Evolutionary conservation across 306 rosid species (phyloP), one percentile per base, ranked within the genome.

Genomic region (Quercus ilex): DNA sequence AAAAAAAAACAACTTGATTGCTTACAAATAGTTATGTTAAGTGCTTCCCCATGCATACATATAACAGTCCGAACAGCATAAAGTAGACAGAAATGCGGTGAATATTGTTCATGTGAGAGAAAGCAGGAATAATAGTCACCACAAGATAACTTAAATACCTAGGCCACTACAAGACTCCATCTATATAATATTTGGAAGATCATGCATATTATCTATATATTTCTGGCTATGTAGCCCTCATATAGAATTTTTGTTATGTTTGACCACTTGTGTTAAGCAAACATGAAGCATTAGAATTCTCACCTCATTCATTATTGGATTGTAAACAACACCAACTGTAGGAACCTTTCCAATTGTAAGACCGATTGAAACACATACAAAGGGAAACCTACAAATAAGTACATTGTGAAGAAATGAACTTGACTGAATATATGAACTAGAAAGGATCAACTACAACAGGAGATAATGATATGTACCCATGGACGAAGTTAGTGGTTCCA

Each of bases 401-500:
- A 74, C 21, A 43, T 55, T 71, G 46, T 8, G 64, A 72, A 35
- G 23, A 51, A 56, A 59, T 49, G 13, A 64, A 65, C 57, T 35
- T 72, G 46, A 62, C 58, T 79, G 73, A 63, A 74, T 51, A 57
- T 15, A 19, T 23, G 59, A 75, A 86, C 38, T 60, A n/a, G 18
- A 23, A 73, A 72, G 52, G 30, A 60, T 71, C 74, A 74, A 63
- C 46, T 59, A 73, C 71, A 84, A 81, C 53, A 76, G 5, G 65
- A 84, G 76, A 78, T 78, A 70, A 20, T 75, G 74, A 84, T 41
- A 30, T 43, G 82, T 91, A 96, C 98, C 99, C 97, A 80, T 96
- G 98, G 23, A 93, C 99, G 55, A 96, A 96, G 85, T 95, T 95
- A 33, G 97, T 96, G 56, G 99, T 96, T 86, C 99, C 99, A 82